Conservation (phyloP, 2,329 filamentous ascomycete genomes). For the Arachnomyces sp. region DNA sequence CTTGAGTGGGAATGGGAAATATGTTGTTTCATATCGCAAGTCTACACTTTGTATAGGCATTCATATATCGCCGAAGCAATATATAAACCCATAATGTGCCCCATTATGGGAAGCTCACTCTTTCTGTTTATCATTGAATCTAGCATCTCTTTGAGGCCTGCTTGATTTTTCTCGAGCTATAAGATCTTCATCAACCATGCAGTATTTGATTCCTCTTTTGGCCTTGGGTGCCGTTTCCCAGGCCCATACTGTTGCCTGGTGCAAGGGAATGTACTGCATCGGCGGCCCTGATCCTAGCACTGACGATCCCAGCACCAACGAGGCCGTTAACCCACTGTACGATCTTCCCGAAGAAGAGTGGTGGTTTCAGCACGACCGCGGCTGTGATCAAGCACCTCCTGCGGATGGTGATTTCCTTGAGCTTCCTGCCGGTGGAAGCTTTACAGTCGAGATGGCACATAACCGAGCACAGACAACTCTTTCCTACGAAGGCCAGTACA, state of each 20-base stretch:
- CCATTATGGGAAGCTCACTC: no score
- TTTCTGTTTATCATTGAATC: no score
- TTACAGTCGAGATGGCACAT: constrained; percentile 45
- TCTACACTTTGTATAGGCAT: no score
- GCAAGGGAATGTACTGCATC: constrained; percentile 36
- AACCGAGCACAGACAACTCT: constrained; percentile 45
- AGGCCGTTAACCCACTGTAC: constrained; percentile 41
- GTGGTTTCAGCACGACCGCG: constrained; percentile 47
- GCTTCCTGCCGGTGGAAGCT: constrained; percentile 42
- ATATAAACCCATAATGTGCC: no score
- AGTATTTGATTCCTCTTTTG: background rate
- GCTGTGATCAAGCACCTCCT: constrained; percentile 38
- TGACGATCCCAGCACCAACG: constrained; percentile 39
- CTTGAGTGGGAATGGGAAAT: no score
- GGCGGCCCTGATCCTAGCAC: constrained; percentile 21
- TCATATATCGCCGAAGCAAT: no score
- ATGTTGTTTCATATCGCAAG: no score
- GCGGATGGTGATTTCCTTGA: constrained; percentile 33
- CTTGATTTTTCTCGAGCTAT: no score
- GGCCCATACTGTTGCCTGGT: constrained; percentile 33
- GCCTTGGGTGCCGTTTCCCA: constrained; percentile 13
- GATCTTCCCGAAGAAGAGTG: constrained; percentile 39
- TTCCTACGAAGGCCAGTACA: constrained; percentile 33
- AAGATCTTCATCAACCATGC: no score
- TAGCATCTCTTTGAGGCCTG: no score